A percentile compares a stretch with the other conserved stretches of the same genome.
Evolutionary conservation across 78 protist genomes (phyloP).

Genomic region (Trichosphaerium sp.): DNA sequence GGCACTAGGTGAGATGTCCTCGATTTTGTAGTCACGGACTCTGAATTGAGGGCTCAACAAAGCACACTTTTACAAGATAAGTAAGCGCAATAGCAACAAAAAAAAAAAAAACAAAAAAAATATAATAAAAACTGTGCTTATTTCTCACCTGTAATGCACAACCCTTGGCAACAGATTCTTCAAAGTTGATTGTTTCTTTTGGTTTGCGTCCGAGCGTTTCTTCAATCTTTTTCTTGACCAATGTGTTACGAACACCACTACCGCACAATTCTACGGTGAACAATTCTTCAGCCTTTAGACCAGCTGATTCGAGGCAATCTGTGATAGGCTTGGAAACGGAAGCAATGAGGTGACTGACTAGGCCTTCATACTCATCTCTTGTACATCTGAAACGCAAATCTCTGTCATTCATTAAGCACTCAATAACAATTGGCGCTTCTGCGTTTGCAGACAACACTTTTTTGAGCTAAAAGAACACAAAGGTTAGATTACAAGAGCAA

Average conservation of each 20-base stretch:
- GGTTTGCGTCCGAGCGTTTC: slow-evolving; percentile 33
- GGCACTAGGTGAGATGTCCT: slow-evolving; percentile 57
- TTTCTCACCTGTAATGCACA: slow-evolving; percentile 72
- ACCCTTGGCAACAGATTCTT: slow-evolving; percentile 86
- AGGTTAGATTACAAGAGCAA: no score
- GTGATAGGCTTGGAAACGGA: slow-evolving; percentile 22
- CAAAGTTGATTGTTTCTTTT: slow-evolving; percentile 66
- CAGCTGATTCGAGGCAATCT: slow-evolving; percentile 10
- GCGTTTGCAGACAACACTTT: slow-evolving; percentile 57
- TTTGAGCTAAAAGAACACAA: no score
- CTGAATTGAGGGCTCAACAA: slow-evolving; percentile 73
- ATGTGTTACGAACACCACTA: slow-evolving; percentile 65
- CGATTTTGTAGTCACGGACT: slow-evolving; percentile 65
- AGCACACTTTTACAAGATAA: slow-evolving; percentile 55
- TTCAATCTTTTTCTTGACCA: slow-evolving; percentile 30
- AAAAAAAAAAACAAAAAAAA: no score
- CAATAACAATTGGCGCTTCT: slow-evolving; percentile 60
- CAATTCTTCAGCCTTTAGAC: slow-evolving; percentile 43
- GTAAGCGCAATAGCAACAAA: no score
- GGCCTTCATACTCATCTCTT: slow-evolving; percentile 55
- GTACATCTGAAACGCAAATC: slow-evolving; percentile 46
- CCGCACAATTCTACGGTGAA: slow-evolving; percentile 65
- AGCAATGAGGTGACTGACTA: slow-evolving; percentile 16
- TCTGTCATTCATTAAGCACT: slow-evolving; percentile 74
- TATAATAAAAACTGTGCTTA: no score